These are phyloP conservation scores for Blakeslea trispora DNA, from an alignment of 371 early-diverging fungal genomes.

Conservation along the genomic window DNA sequence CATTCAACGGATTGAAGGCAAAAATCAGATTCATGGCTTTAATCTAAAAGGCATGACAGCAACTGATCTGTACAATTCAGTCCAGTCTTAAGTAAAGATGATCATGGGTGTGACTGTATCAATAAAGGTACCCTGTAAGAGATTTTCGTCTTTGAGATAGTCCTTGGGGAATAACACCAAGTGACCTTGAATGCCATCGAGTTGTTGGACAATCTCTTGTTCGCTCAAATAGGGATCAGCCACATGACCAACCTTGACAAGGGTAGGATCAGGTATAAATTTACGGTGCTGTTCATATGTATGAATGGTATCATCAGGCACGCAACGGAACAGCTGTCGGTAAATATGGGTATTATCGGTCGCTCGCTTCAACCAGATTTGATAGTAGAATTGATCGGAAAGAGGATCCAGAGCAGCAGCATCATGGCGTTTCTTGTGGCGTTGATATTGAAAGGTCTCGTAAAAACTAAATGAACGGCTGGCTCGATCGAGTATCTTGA, in stretches of 20 bases:
- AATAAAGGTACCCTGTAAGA: conserved; percentile 58
- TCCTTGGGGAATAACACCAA: conserved; percentile 76
- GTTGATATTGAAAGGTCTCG: conserved; percentile 31
- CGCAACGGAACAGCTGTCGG: conserved; percentile 80
- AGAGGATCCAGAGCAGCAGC: conserved; percentile 75
- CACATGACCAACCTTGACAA: conserved; percentile 57
- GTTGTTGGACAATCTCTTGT: conserved; percentile 38
- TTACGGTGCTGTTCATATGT: conserved; percentile 61
- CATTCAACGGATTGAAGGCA: conserved; percentile 53
- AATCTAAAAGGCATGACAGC: conserved; percentile 42
- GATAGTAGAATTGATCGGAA: conserved; percentile 60
- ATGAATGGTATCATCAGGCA: conserved; percentile 81
- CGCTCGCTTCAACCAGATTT: conserved; percentile 70
- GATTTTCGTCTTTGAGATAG: conserved; percentile 72
- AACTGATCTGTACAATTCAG: conserved; percentile 40
- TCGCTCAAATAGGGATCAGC: conserved; percentile 45
- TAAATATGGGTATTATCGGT: conserved; percentile 70
- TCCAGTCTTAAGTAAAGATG: conserved; percentile 62
- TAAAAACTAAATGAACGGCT: conserved; percentile 42
- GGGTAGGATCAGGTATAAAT: conserved; percentile 56
- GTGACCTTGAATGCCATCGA: conserved; percentile 60
- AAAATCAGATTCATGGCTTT: conserved; percentile 47
- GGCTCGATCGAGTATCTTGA: conserved; percentile 39
- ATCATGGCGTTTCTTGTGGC: conserved; percentile 32
- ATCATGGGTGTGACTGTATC: conserved; percentile 59